Percentiles rank a stretch among this genome's conserved stretches.
Conservation (phyloP, 1,284 basidiomycete species). For the Cryptococcus sp. region DNA sequence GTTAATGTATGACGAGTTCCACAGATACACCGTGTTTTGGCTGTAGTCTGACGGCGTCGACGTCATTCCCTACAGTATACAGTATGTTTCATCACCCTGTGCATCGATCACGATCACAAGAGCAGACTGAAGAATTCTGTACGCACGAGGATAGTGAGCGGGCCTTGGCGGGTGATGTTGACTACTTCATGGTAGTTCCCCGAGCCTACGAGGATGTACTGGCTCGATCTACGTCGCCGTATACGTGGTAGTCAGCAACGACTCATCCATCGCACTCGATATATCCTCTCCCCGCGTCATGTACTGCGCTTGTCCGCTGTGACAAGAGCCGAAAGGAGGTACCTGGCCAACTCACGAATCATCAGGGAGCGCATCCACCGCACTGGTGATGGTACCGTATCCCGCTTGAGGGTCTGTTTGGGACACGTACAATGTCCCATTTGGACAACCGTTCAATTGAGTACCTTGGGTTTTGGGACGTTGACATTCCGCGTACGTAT, state of each 20-base stretch:
- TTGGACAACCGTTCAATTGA: conserved; percentile 9
- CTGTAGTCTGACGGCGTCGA: conserved; percentile 10
- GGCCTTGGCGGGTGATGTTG: conserved; percentile 61
- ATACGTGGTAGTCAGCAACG: too few species aligned
- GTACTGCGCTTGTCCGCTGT: too few species aligned
- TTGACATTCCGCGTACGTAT: conserved; percentile 7
- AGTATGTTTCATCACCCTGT: too few species aligned
- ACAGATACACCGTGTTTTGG: conserved; percentile 27
- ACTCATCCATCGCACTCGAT: too few species aligned
- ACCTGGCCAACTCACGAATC: not conserved
- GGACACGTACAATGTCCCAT: conserved; percentile 8
- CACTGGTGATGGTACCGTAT: conserved; percentile 3
- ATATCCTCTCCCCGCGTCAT: too few species aligned
- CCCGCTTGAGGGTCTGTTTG: conserved; percentile 8
- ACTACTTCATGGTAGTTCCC: conserved; percentile 67
- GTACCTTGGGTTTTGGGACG: conserved; percentile 3
- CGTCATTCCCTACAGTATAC: conserved; percentile 11
- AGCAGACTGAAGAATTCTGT: not conserved
- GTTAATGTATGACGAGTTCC: conserved; percentile 31
- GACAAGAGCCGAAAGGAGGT: not conserved
- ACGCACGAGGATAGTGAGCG: conserved; percentile 60
- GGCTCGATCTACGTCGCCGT: conserved; percentile 11
- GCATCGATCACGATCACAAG: too few species aligned
- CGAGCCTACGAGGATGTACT: conserved; percentile 61
- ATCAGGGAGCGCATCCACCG: not conserved